Conservation (phyloP, 2,329 filamentous ascomycete genomes). For the Lachnellula hyalina region DNA sequence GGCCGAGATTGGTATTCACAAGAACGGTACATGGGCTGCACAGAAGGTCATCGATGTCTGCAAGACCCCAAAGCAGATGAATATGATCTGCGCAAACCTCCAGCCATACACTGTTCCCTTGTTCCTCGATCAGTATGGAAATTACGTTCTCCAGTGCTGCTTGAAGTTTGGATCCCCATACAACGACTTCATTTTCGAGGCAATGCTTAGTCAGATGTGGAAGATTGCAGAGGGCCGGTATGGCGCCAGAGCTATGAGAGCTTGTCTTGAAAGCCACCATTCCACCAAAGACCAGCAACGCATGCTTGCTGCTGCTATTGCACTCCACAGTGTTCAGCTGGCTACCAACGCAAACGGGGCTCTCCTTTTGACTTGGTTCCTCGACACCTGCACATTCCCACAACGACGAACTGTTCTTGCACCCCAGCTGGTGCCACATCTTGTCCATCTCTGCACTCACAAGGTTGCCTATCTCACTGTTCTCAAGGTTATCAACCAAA, state of each 20-base stretch:
- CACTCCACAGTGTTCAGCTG: conserved; percentile 92
- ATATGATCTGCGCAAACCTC: conserved; percentile 75
- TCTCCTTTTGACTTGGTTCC: conserved; percentile 90
- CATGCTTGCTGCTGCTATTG: conserved; percentile 89
- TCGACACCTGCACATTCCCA: conserved; percentile 96
- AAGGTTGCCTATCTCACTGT: conserved; percentile 98
- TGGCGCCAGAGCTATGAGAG: conserved; percentile 91
- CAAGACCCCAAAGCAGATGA: conserved; percentile 77
- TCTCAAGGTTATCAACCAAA: conserved; percentile 96
- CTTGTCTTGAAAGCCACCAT: conserved; percentile 93
- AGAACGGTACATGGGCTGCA: conserved; percentile 98
- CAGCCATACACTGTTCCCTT: conserved; percentile 83
- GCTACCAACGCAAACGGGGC: conserved; percentile 96
- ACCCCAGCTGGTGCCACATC: conserved; percentile 83
- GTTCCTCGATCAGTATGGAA: conserved; percentile 96
- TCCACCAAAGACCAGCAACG: conserved; percentile 92
- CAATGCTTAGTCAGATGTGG: conserved; percentile 92
- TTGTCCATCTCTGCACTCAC: conserved; percentile 95
- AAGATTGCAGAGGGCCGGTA: conserved; percentile 89
- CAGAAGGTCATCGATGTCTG: conserved; percentile 99
- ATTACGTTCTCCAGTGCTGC: conserved; percentile 96
- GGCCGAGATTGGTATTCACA: conserved; percentile 95
- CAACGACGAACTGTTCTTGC: conserved; percentile 85
- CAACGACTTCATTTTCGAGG: conserved; percentile 97
- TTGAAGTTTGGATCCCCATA: conserved; percentile 83